Conservation (phyloP, 2,329 filamentous ascomycete species). For the Xylaria sp. region DNA sequence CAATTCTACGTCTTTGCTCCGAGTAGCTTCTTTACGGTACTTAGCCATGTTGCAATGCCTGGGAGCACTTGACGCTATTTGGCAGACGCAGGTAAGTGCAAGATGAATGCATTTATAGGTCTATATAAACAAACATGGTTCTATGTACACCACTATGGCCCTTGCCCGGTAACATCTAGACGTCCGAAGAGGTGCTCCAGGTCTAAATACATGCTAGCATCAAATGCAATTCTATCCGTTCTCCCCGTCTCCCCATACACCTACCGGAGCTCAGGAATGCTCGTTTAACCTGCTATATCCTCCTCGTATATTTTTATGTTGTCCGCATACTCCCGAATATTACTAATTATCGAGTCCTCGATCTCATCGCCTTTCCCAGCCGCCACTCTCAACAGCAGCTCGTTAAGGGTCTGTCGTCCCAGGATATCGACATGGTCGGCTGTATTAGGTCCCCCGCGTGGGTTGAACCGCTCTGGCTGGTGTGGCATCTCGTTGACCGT, state of each 20-base stretch:
- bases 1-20: background rate
- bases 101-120: background rate
- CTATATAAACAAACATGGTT: constrained; percentile 9
- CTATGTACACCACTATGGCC: constrained; percentile 22
- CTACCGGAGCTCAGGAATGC: background rate
- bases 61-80: background rate
- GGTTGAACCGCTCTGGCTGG: constrained; percentile 91
- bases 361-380: constrained; percentile 86
- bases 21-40: background rate
- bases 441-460: constrained; percentile 75
- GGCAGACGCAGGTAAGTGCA: background rate
- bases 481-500: constrained; percentile 96
- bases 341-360: constrained; percentile 79
- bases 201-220: constrained; percentile 17
- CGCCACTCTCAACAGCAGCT: constrained; percentile 86
- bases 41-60: background rate
- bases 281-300: constrained; percentile 36
- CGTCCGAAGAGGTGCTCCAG: constrained; percentile 1
- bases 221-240: constrained; percentile 27
- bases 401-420: constrained; percentile 87
- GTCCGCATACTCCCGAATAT: constrained; percentile 83
- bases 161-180: constrained; percentile 15
- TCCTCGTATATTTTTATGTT: constrained; percentile 86
- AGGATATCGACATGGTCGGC: constrained; percentile 98
- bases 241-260: constrained; percentile 13